Evolutionary conservation across 2,329 filamentous ascomycete genomes (phyloP).

Genomic region (Blastomyces gilchristii): DNA sequence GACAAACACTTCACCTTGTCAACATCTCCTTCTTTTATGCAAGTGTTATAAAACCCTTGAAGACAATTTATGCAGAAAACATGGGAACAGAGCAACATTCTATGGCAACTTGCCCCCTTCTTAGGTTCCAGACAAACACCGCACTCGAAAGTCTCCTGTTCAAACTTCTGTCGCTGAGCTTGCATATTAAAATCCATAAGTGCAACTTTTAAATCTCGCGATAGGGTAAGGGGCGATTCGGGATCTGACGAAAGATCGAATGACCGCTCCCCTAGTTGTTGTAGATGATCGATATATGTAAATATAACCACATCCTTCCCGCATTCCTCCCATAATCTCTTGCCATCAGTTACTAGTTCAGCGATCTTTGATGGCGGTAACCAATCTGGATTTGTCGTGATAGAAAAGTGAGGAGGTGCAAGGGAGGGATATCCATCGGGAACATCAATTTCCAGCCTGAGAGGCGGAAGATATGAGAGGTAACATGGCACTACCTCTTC

Average conservation of each 20-base stretch:
- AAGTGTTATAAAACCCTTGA: constrained; percentile 78
- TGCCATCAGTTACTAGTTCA: constrained; percentile 39
- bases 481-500: constrained; percentile 32
- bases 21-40: constrained; percentile 77
- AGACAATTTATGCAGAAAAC: constrained; percentile 87
- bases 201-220: constrained; percentile 50
- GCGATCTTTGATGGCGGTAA: constrained; percentile 37
- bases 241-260: constrained; percentile 40
- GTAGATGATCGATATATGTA: constrained; percentile 50
- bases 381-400: constrained; percentile 45
- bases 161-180: constrained; percentile 63
- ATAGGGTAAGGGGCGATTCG: constrained; percentile 38
- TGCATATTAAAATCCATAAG: constrained; percentile 70
- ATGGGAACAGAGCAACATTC: constrained; percentile 72
- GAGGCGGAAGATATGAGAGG: constrained; percentile 47
- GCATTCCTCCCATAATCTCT: constrained; percentile 50
- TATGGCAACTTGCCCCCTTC: constrained; percentile 72
- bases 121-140: constrained; percentile 86
- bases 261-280: constrained; percentile 46
- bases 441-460: constrained; percentile 44
- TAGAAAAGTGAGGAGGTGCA: constrained; percentile 40
- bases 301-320: constrained; percentile 48
- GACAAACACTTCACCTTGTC: constrained; percentile 67
- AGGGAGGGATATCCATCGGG: constrained; percentile 47
- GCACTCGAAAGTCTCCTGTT: constrained; percentile 76